Conservation (phyloP, 352 stramenopile genomes). For the Globisporangium rhizosaccharum region DNA sequence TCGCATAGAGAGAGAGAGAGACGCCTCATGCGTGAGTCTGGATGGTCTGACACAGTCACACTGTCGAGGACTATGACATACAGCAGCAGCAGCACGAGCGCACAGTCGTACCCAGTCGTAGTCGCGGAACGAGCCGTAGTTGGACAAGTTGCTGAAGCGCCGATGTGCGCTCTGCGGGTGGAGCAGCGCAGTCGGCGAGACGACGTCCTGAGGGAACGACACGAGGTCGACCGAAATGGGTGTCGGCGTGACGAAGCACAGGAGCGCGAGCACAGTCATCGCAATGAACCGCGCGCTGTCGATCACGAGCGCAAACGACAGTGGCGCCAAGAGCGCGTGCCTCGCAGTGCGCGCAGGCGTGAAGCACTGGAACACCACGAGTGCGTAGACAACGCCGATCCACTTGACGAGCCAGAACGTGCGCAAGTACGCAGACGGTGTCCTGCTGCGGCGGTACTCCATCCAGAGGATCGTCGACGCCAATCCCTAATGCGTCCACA, state of each 20-base stretch:
- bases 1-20: neutral
- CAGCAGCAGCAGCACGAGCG: neutral
- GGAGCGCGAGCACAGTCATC: slow-evolving; percentile 38
- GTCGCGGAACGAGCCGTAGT: slow-evolving; percentile 59
- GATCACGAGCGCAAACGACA: slow-evolving; percentile 18
- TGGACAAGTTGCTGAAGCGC: slow-evolving; percentile 28
- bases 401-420: slow-evolving; percentile 60
- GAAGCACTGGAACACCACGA: slow-evolving; percentile 33
- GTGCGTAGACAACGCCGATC: slow-evolving; percentile 34
- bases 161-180: slow-evolving; percentile 27
- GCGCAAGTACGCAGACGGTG: slow-evolving; percentile 49
- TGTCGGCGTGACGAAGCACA: slow-evolving; percentile 43
- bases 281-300: slow-evolving; percentile 34
- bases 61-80: too few species aligned
- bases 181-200: slow-evolving; percentile 56
- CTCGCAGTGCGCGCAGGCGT: neutral
- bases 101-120: slow-evolving; percentile 21
- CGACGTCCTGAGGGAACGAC: slow-evolving; percentile 32
- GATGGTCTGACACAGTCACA: too few species aligned
- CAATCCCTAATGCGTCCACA: slow-evolving; percentile 21
- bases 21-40: neutral
- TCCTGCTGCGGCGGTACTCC: slow-evolving; percentile 60
- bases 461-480: slow-evolving; percentile 62
- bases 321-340: slow-evolving; percentile 3
- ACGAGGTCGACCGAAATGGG: slow-evolving; percentile 48